Conservation (phyloP, 345 rosid genomes). For the Dipteronia sinensis region DNA sequence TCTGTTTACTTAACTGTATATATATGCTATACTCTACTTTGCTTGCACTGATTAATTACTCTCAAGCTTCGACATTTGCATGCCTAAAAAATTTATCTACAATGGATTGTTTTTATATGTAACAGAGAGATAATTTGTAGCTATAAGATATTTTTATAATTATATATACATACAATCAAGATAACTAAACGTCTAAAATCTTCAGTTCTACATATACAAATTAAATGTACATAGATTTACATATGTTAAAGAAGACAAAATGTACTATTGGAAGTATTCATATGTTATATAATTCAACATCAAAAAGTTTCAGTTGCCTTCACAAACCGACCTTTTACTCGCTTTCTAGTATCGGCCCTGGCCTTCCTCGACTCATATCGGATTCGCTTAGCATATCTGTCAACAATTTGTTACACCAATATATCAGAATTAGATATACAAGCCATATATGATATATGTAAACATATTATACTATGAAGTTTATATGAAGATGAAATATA, state of each 20-base stretch:
- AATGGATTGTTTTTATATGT: no score
- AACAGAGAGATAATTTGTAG: no score
- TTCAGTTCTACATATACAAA: no score
- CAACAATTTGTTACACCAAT: neutral
- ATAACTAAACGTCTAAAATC: no score
- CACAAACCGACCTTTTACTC: conserved; percentile 40
- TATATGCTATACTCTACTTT: neutral
- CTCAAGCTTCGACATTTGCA: neutral
- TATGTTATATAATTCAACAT: conserved; percentile 7
- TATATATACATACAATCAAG: no score
- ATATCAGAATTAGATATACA: neutral
- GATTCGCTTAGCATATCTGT: conserved; percentile 38
- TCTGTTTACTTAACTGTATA: neutral
- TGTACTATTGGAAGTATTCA: neutral
- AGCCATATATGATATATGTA: no score
- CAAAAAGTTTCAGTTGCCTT: conserved; percentile 12
- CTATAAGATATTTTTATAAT: no score
- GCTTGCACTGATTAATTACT: neutral
- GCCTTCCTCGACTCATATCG: conserved; percentile 47
- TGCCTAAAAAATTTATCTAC: no score
- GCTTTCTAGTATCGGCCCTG: conserved; percentile 39
- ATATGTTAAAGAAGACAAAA: no score
- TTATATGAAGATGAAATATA: neutral
- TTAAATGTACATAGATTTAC: no score
- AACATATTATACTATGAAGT: neutral